Evolutionary conservation across 345 rosid genomes (phyloP).

Genomic region (Pugionium dolabratum): DNA sequence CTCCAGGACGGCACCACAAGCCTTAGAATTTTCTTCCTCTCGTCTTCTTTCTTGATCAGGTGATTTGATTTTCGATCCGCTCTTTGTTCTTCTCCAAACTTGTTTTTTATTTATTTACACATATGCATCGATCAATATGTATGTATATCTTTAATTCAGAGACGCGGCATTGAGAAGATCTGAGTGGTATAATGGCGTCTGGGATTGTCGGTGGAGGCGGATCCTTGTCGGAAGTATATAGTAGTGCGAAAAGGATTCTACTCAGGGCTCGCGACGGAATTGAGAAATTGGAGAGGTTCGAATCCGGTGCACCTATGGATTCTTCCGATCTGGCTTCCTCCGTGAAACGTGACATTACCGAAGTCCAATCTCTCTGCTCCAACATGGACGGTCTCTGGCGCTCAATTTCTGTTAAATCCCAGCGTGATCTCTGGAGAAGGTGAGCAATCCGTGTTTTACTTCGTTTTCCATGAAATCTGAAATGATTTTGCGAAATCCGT

Average conservation of each 20-base stretch:
- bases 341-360: constrained; percentile 70
- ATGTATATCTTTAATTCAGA: constrained; percentile 4
- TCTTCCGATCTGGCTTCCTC: constrained; percentile 72
- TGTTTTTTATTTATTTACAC: neutral
- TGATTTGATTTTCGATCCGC: constrained; percentile 13
- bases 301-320: constrained; percentile 52
- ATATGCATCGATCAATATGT: neutral
- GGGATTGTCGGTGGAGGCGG: constrained; percentile 54
- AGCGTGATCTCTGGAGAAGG: constrained; percentile 98
- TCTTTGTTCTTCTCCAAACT: neutral
- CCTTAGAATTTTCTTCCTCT: neutral
- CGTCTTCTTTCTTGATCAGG: constrained; percentile 6
- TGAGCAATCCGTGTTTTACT: constrained; percentile 7
- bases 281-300: constrained; percentile 82
- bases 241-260: constrained; percentile 58
- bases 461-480: too few species aligned
- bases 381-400: constrained; percentile 91
- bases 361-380: constrained; percentile 71
- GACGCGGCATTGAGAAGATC: constrained; percentile 15
- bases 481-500: too few species aligned
- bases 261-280: constrained; percentile 77
- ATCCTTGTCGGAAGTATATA: constrained; percentile 67
- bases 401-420: constrained; percentile 68
- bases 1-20: constrained; percentile 6
- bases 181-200: constrained; percentile 28